A percentile compares a stretch with the other conserved stretches of the same genome.
These are phyloP conservation scores for Penicillium nucicola DNA, from an alignment of 495 filamentous ascomycete genomes.

Conservation along the genomic window DNA sequence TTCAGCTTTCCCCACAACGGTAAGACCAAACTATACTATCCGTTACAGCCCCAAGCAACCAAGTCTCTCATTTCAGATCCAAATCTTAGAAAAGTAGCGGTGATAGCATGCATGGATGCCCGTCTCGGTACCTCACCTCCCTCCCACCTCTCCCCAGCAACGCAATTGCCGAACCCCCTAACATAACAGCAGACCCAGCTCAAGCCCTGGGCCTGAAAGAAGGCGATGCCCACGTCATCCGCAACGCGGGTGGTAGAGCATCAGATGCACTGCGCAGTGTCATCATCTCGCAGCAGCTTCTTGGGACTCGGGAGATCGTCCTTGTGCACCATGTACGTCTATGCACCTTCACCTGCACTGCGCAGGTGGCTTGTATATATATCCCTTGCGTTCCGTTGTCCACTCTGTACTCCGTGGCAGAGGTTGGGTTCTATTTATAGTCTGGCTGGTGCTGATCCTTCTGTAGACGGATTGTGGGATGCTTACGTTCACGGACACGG, in stretches of 20 bases:
- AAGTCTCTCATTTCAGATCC: not conserved
- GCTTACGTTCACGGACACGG: conserved; percentile 71
- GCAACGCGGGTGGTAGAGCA: conserved; percentile 68
- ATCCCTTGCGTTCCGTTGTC: no score
- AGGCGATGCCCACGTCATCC: conserved; percentile 78
- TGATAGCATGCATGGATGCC: conserved; percentile 83
- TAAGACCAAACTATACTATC: conserved; percentile 49
- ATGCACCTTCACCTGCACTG: no score
- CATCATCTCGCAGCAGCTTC: conserved; percentile 76
- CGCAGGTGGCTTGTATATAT: no score
- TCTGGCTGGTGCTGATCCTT: no score
- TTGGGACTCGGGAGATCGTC: conserved; percentile 75
- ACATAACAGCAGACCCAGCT: conserved; percentile 48
- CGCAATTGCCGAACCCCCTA: not conserved
- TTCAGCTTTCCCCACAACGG: conserved; percentile 72
- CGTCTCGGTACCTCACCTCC: conserved; percentile 51
- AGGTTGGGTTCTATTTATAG: not conserved
- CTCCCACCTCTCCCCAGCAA: not conserved
- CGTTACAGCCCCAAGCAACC: conserved; percentile 48
- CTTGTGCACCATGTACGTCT: conserved; percentile 64
- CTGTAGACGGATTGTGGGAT: conserved; percentile 66
- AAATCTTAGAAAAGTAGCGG: conserved; percentile 23
- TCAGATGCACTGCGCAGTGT: conserved; percentile 69
- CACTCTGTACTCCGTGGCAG: no score
- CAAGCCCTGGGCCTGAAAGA: conserved; percentile 70